phyloP scores from a whole-genome alignment of 345 rosid species.

The Citrus maxima region DNA sequence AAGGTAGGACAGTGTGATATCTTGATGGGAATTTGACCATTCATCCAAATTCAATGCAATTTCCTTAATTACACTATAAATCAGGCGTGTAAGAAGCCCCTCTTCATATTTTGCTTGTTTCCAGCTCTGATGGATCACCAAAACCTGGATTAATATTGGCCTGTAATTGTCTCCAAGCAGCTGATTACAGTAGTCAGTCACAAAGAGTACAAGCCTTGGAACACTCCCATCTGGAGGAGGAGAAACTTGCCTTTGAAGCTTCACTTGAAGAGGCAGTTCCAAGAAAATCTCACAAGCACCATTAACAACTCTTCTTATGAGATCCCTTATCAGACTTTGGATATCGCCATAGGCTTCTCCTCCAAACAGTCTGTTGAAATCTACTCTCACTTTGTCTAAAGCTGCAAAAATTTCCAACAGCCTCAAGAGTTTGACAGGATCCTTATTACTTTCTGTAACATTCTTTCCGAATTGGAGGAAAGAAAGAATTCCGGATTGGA shows the following conservation, averaged over 20 bases:
- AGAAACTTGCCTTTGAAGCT: constrained; percentile 48
- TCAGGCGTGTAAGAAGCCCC: constrained; percentile 42
- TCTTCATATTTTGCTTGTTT: constrained; percentile 48
- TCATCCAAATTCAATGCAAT: constrained; percentile 62
- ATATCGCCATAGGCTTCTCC: constrained; percentile 51
- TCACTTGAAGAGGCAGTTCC: constrained; percentile 66
- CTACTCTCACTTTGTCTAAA: constrained; percentile 51
- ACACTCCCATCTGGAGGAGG: constrained; percentile 59
- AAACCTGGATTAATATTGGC: constrained; percentile 49
- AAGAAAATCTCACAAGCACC: constrained; percentile 66
- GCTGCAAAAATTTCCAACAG: constrained; percentile 57
- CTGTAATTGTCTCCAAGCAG: constrained; percentile 47
- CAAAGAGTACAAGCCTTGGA: constrained; percentile 60
- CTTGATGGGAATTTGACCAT: constrained; percentile 58
- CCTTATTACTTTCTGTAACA: constrained; percentile 53
- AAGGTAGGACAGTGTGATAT: constrained; percentile 48
- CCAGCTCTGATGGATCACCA: constrained; percentile 65
- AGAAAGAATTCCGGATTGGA: constrained; percentile 40
- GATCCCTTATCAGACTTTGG: constrained; percentile 52
- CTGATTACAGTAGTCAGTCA: constrained; percentile 66
- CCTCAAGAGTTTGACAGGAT: constrained; percentile 61
- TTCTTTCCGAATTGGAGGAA: constrained; percentile 56
- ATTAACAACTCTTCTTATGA: constrained; percentile 50
- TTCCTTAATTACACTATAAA: constrained; percentile 52
- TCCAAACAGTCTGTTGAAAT: constrained; percentile 63